These are phyloP conservation scores for Arthrinium puccinioides DNA, from an alignment of 2,329 filamentous ascomycete genomes.

Conservation along the genomic window DNA sequence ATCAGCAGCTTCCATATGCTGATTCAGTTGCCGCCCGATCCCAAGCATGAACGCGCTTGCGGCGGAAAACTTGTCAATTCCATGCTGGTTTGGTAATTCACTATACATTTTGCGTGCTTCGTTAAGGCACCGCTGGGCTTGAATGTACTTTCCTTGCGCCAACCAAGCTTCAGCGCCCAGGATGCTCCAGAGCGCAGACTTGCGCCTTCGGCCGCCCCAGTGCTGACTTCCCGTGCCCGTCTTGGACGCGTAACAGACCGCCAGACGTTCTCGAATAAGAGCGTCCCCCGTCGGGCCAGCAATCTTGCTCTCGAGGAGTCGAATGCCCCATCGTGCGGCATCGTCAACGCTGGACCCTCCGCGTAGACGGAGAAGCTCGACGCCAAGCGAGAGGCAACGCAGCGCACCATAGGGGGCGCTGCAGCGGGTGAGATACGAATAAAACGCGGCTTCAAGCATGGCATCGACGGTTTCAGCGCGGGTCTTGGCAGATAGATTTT, in stretches of 20 bases:
- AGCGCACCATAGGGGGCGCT: slow-evolving; percentile 72
- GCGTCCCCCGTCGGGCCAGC: slow-evolving; percentile 71
- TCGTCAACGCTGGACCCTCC: slow-evolving; percentile 78
- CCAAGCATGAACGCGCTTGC: slow-evolving; percentile 46
- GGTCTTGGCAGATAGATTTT: slow-evolving; percentile 64
- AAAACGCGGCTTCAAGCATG: slow-evolving; percentile 83
- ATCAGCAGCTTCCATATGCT: slow-evolving; percentile 32
- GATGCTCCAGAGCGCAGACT: slow-evolving; percentile 84
- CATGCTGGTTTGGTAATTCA: slow-evolving; percentile 39
- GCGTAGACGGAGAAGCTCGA: slow-evolving; percentile 77
- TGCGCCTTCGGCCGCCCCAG: slow-evolving; percentile 69
- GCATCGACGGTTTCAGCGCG: slow-evolving; percentile 76
- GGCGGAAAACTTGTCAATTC: slow-evolving; percentile 40
- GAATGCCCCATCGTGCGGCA: slow-evolving; percentile 76
- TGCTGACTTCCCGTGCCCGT: slow-evolving; percentile 56
- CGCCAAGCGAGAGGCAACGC: slow-evolving; percentile 65
- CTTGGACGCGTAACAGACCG: slow-evolving; percentile 74
- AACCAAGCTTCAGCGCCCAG: slow-evolving; percentile 82
- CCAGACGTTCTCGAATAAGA: slow-evolving; percentile 78
- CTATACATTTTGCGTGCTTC: slow-evolving; percentile 55
- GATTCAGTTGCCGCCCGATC: slow-evolving; percentile 42
- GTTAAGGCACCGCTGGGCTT: slow-evolving; percentile 71
- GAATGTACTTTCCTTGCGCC: slow-evolving; percentile 64
- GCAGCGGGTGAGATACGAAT: slow-evolving; percentile 86
- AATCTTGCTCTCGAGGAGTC: slow-evolving; percentile 71